Evolutionary conservation across 1,284 basidiomycete species (phyloP), one percentile per base, ranked within the genome.

Genomic region (Ceratobasidium sp.): DNA sequence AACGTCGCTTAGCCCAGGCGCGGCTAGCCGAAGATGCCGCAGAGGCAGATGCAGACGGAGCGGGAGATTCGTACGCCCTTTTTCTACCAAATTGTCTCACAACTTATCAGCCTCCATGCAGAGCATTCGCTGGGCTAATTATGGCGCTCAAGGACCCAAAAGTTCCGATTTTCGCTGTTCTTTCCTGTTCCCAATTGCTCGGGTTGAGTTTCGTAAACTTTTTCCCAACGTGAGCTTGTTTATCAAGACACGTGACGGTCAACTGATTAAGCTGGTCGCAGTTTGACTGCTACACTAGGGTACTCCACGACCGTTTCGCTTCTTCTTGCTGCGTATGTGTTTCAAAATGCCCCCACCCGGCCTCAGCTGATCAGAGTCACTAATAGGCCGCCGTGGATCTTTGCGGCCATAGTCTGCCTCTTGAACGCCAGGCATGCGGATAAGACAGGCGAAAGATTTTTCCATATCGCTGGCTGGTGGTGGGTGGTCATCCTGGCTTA

Each of bases 21-120:
- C 89, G 94, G 7, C 87, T 95, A 44, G 88, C 91, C 0, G 93
- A 94, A 82, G 93, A 94, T 82, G 90, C 89, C n/a, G 92, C 92
- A 1, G 92, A 92, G 83, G 90, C 90, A 0, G 91, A 93, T 79
- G 84, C 88, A 79, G 91, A 92, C 80, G 87, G 87, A 55, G 82
- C 83, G 0, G 83, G 88, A 60, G 88, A 90, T 67, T 88, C 89
- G 90, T 91, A 80, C 64, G 89, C 85, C 18, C 10, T 50, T 50
- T 18, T 30, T 23, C 30, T n/a, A 10, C 7, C 33, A 60, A 8
- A 44, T 23, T 77, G 44, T 46, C 35, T 77, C 50, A 55, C 18
- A 6, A 74, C 23, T 79, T 7, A 18, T 48, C 77, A 30, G 46
- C 14, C 73, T 33, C 48, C 67, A 46, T 30, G 33, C 46, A 92